These are phyloP conservation scores for Chloropicon primus DNA, from an alignment of 139 green algal genomes.

Conservation along the genomic window DNA sequence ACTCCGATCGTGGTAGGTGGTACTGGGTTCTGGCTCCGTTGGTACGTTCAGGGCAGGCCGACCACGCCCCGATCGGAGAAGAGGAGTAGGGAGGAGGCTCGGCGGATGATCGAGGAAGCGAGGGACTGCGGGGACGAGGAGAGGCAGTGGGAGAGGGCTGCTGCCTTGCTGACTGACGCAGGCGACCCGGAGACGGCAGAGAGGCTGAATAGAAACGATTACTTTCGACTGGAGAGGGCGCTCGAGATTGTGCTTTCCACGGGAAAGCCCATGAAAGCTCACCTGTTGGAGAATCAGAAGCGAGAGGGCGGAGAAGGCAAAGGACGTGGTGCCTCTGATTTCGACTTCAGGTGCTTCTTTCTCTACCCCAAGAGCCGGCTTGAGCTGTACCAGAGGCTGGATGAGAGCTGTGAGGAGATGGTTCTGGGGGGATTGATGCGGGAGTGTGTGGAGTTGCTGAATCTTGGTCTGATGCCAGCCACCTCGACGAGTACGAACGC, in stretches of 20 bases:
- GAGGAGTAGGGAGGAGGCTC: neutral
- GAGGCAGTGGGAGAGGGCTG: neutral
- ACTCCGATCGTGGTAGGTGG: conserved; percentile 11
- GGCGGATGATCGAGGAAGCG: neutral
- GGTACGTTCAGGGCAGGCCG: neutral
- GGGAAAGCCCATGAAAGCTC: neutral
- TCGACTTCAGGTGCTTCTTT: neutral
- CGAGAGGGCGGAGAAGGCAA: neutral
- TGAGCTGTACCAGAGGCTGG: neutral
- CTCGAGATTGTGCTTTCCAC: conserved; percentile 1
- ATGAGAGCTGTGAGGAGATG: neutral
- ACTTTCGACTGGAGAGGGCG: conserved; percentile 12
- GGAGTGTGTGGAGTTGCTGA: neutral
- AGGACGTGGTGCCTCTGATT: too few relatives aligned
- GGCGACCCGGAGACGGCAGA: conserved; percentile 9
- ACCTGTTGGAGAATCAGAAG: neutral
- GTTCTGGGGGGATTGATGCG: neutral
- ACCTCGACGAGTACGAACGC: neutral
- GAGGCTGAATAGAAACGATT: conserved; percentile 8
- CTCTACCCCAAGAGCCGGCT: neutral
- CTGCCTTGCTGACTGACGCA: neutral
- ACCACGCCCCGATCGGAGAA: neutral
- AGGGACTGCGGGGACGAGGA: neutral
- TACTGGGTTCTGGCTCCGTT: conserved; percentile 12
- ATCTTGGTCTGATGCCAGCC: neutral